A percentile compares a stretch with the other conserved stretches of the same genome.
These are phyloP conservation scores for Colletotrichum magnum DNA, from an alignment of 2,329 filamentous ascomycete species.

Conservation along the genomic window DNA sequence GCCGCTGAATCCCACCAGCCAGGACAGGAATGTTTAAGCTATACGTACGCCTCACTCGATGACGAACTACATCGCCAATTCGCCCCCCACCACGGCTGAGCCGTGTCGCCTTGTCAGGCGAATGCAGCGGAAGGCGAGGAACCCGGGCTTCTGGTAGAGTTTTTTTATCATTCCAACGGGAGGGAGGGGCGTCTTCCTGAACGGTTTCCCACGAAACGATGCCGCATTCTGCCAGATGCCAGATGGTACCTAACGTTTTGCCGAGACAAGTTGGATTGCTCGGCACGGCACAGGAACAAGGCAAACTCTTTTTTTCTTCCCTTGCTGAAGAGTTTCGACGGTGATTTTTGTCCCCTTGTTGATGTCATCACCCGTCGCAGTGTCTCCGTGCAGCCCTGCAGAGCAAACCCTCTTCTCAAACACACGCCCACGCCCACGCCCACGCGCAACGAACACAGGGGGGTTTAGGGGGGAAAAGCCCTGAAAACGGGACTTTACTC, in stretches of 20 bases:
- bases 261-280: too few relatives aligned
- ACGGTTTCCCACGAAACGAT: conserved; percentile 4
- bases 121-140: conserved; percentile 32
- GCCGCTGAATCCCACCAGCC: not conserved
- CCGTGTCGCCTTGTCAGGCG: conserved; percentile 9
- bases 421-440: too few relatives aligned
- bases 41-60: too few relatives aligned
- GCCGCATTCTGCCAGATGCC: not conserved
- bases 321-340: not conserved
- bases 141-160: conserved; percentile 26
- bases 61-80: not conserved
- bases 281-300: not conserved
- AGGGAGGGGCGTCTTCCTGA: too few relatives aligned
- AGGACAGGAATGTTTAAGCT: not conserved
- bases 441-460: too few relatives aligned
- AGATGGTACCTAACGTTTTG: too few relatives aligned
- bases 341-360: not conserved
- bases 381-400: not conserved
- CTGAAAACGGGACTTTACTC: conserved; percentile 20
- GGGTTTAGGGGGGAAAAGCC: not conserved
- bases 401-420: too few relatives aligned
- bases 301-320: not conserved
- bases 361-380: conserved; percentile 24
- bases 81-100: not conserved
- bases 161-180: too few relatives aligned